Base-by-base conservation (phyloP, 306 rosid species). In the Delonix regia region DNA sequence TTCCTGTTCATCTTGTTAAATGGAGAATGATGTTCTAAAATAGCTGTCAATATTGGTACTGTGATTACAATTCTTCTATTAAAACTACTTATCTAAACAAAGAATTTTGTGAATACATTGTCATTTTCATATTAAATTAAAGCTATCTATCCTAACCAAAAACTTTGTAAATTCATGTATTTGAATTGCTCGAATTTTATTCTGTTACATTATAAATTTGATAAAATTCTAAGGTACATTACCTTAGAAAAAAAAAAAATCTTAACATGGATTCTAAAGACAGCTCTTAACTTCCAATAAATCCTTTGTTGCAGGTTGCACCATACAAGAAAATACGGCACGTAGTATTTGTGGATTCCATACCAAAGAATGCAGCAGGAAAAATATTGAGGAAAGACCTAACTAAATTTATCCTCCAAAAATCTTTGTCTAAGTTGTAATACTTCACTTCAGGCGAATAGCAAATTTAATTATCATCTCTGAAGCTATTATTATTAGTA, bases 281-380 rank as follows among this genome's bases (percentile, higher is more conserved):
- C 15, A 47, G 52, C 15, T 47, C 18, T 19, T 15, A 47, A 47
- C 1, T 15, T 14, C 19, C 22, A 0, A 18, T 51, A 7, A 18
- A 6, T 25, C 51, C 18, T 38, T 57, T 52, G 74, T 14, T 51
- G 45, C 73, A 88, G 92, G 94, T 91, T 69, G 87, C 91, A 36
- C 85, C 89, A 3, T 86, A 89, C 75, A 91, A 88, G 85, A 91
- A 84, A 79, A 81, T 85, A 80, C 83, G 91, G 63, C 71, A 83
- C 6, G 80, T 85, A 4, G 44, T 38, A 52, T 88, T 91, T 78
- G 76, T 82, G 2, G 79, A 80, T 56, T 64, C 83, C 55, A 78
- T 89, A 57, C 94, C 94, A 0, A 91, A 86, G 80, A 91, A 81
- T 57, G 89, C 89, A 24, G 44, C 78, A 0, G 92, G 97, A 66